These are phyloP conservation scores for Trichoderma brevicompactum DNA, from an alignment of 2,329 filamentous ascomycete genomes.

Conservation along the genomic window DNA sequence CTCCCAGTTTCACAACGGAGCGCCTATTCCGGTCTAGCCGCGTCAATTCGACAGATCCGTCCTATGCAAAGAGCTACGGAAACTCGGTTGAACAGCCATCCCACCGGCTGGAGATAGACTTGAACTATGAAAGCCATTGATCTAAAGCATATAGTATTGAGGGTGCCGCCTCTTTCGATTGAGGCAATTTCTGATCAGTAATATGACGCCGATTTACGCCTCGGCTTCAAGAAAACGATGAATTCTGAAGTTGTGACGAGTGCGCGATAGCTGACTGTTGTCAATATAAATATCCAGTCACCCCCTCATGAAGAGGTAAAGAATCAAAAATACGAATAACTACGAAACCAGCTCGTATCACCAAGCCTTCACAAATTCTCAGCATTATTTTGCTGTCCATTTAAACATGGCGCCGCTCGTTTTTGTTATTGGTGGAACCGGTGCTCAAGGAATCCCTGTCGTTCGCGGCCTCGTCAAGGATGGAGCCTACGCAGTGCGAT, in stretches of 20 bases:
- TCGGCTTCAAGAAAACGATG: not conserved
- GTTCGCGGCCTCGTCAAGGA: slow-evolving; percentile 48
- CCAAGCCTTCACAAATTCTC: not conserved
- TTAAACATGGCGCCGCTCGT: slow-evolving; percentile 30
- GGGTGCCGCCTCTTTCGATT: not conserved
- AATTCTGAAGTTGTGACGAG: not conserved
- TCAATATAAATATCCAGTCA: slow-evolving; percentile 13
- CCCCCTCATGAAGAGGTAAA: not conserved
- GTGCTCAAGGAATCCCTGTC: slow-evolving; percentile 56
- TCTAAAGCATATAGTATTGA: not conserved
- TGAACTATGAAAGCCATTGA: not conserved
- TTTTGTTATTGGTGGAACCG: slow-evolving; percentile 54
- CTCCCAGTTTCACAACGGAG: no score
- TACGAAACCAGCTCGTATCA: not conserved
- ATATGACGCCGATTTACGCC: not conserved
- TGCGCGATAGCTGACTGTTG: not conserved
- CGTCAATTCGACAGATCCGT: not conserved
- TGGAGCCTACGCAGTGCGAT: slow-evolving; percentile 49
- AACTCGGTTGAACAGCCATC: slow-evolving; percentile 14
- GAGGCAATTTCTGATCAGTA: slow-evolving; percentile 7
- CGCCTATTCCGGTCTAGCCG: not conserved
- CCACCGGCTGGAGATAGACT: slow-evolving; percentile 7
- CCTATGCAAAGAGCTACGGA: not conserved
- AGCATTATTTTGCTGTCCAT: not conserved
- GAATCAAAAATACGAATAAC: not conserved